These are phyloP conservation scores for Petunia axillaris DNA, from an alignment of 257 asterid genomes.

Conservation along the genomic window DNA sequence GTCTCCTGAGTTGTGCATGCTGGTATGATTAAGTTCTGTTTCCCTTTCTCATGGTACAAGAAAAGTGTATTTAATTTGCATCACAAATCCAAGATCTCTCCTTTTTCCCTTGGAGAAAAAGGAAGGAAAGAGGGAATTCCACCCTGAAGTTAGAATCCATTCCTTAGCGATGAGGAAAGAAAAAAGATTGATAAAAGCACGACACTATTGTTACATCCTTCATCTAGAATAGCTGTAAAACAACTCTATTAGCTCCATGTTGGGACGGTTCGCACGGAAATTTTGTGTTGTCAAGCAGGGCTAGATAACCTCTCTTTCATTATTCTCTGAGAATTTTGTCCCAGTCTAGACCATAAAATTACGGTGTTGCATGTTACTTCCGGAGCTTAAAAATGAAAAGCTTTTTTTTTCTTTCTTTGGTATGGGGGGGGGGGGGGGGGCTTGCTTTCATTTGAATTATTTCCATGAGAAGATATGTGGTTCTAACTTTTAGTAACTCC, in stretches of 20 bases:
- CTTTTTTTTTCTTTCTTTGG: too few species aligned
- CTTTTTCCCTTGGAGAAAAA: not conserved
- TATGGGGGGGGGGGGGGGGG: not conserved
- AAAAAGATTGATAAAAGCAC: not conserved
- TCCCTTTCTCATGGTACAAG: constrained; percentile 3
- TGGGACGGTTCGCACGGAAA: not conserved
- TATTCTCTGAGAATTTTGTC: not conserved
- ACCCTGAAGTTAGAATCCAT: not conserved
- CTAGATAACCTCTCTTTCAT: not conserved
- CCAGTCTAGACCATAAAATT: not conserved
- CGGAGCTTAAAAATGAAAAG: not conserved
- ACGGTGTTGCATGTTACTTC: not conserved
- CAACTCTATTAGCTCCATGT: not conserved
- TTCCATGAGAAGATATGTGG: not conserved
- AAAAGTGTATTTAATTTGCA: not conserved
- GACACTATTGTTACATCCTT: not conserved
- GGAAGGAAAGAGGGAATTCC: not conserved
- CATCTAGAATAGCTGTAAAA: not conserved
- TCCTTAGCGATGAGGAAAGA: not conserved
- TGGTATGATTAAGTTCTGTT: not conserved
- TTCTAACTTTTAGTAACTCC: constrained; percentile 4
- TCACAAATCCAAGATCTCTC: not conserved
- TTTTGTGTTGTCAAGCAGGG: not conserved
- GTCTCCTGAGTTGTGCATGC: not conserved
- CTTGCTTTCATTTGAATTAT: not conserved